Conservation (phyloP, 176 grass and related monocot species). For the Canna indica region DNA sequence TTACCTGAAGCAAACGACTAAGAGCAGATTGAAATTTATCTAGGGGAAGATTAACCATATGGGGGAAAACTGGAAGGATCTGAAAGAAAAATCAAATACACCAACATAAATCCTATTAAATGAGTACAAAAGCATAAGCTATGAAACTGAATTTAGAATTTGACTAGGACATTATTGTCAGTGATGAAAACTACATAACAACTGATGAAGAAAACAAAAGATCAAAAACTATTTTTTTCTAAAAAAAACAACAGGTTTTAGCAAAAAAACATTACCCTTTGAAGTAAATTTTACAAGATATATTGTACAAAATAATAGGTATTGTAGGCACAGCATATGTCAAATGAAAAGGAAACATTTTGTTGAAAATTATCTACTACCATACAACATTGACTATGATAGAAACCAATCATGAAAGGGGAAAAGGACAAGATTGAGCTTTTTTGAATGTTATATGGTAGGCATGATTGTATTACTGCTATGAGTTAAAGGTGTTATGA, state of each 20-base stretch:
- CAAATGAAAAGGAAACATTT: not conserved
- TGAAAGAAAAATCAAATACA: conserved; percentile 29
- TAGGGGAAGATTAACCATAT: conserved; percentile 58
- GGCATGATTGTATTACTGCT: not conserved
- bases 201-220: not conserved
- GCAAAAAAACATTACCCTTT: no score
- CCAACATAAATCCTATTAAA: conserved; percentile 21
- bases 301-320: not conserved
- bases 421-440: not conserved
- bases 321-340: not conserved
- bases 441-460: not conserved
- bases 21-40: conserved; percentile 82
- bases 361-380: not conserved
- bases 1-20: conserved; percentile 71
- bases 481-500: not conserved
- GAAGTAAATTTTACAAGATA: no score
- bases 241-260: not conserved
- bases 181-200: not conserved
- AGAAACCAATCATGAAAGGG: not conserved
- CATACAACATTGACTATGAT: not conserved
- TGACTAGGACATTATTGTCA: not conserved
- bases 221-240: not conserved
- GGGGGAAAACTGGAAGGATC: conserved; percentile 66
- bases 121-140: not conserved
- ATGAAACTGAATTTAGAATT: not conserved